Conservation (phyloP, 2,329 filamentous ascomycete genomes). For the Zymoseptoria ardabiliae region DNA sequence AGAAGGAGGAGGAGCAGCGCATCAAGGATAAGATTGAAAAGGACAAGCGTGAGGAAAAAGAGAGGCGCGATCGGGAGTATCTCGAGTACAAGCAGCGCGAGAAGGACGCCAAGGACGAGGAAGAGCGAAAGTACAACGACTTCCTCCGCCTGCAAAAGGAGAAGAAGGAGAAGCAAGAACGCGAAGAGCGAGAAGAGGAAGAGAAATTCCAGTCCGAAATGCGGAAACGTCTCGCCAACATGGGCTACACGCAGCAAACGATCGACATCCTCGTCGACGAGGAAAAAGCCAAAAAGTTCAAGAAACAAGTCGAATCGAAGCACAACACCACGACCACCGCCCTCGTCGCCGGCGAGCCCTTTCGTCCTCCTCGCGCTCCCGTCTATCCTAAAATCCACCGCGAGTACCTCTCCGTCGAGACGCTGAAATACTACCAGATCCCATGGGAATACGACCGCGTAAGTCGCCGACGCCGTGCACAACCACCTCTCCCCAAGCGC, state of each 20-base stretch:
- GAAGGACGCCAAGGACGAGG: constrained; percentile 34
- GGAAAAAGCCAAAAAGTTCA: constrained; percentile 36
- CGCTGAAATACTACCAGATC: constrained; percentile 41
- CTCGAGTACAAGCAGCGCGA: constrained; percentile 20
- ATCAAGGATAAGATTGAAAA: constrained; percentile 33
- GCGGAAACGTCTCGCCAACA: constrained; percentile 37
- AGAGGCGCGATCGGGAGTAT: constrained; percentile 30
- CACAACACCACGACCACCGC: constrained; percentile 13
- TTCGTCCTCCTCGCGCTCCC: constrained; percentile 23
- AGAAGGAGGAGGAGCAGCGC: constrained; percentile 34
- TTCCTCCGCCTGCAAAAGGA: constrained; percentile 63
- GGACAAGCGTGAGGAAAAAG: constrained; percentile 31
- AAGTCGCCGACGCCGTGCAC: constrained; percentile 23
- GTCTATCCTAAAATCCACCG: constrained; percentile 43
- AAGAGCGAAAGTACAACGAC: constrained; percentile 34
- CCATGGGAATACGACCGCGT: constrained; percentile 43
- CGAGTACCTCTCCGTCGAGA: constrained; percentile 40
- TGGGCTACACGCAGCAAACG: constrained; percentile 41
- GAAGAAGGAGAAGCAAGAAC: constrained; percentile 41
- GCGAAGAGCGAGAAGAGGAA: constrained; percentile 26
- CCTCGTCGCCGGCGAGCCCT: constrained; percentile 2
- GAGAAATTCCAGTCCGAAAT: constrained; percentile 39
- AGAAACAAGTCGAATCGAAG: constrained; percentile 17
- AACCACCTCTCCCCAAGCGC: background rate
- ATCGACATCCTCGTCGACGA: constrained; percentile 43